These are phyloP conservation scores for Lachnellula willkommii DNA, from an alignment of 2,329 filamentous ascomycete genomes.

Conservation along the genomic window DNA sequence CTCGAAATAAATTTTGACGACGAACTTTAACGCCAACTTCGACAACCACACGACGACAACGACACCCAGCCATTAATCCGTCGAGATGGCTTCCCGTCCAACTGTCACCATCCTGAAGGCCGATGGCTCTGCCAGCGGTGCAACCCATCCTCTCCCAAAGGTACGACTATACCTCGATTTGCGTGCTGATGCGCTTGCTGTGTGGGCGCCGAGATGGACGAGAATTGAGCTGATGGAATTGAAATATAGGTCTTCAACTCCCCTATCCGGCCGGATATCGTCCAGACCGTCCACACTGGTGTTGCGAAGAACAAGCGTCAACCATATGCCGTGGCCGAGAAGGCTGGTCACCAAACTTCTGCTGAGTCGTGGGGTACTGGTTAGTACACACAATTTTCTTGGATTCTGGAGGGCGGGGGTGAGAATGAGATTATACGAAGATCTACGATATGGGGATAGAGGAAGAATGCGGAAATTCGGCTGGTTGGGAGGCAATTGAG, in stretches of 20 bases:
- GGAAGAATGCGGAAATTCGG: background rate
- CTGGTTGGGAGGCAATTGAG: conserved; percentile 1
- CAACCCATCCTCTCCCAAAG: conserved; percentile 85
- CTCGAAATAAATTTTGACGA: conserved; percentile 4
- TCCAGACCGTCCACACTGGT: conserved; percentile 92
- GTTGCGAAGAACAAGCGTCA: conserved; percentile 99
- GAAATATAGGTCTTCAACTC: conserved; percentile 72
- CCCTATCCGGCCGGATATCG: conserved; percentile 98
- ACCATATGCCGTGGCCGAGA: conserved; percentile 99
- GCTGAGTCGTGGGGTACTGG: conserved; percentile 99
- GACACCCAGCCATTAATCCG: conserved; percentile 25
- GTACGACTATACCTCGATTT: conserved; percentile 22
- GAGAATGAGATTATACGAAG: background rate
- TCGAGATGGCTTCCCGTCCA: conserved; percentile 82
- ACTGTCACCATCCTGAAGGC: conserved; percentile 96
- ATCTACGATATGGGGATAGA: background rate
- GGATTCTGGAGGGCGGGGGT: conserved; percentile 13
- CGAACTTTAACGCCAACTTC: conserved; percentile 18
- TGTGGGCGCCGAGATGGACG: conserved; percentile 2
- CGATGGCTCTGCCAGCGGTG: conserved; percentile 87
- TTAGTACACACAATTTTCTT: conserved; percentile 48
- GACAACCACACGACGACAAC: conserved; percentile 20
- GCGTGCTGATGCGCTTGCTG: background rate
- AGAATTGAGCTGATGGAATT: conserved; percentile 20
- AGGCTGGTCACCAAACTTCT: conserved; percentile 99